Base-by-base conservation (phyloP, 306 rosid species). In the Abrus precatorius region DNA sequence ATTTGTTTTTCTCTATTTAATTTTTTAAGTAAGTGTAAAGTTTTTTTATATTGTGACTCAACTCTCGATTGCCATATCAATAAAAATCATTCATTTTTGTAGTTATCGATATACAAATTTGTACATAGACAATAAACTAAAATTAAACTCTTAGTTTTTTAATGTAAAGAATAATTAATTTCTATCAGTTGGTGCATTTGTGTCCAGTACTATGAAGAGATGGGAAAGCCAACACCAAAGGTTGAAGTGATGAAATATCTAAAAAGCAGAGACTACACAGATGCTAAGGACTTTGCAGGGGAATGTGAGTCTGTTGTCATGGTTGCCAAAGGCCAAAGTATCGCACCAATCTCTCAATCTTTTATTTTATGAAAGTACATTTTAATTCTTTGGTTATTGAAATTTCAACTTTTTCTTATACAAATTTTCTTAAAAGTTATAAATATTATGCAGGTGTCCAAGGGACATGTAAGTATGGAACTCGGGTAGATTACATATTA, bases 291-390 rank as follows among this genome's bases (percentile, higher is more conserved):
- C 79, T 90, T 78, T 50, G 86, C 88, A 11, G 97, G 97, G 69
- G 94, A 90, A 84, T 90, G 88, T 69, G 97, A 92, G 11, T 85
- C 98, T 0, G 98, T 93, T 36, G 98, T 93, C 47, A 89, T 93
- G 93, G 86, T 93, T 47, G 97, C 98, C 90, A 93, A 93, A 77
- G 97, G 97, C 79, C 97, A 93, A 89, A 91, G 97, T 93, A 89
- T 11, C 29, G 5, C 69, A 54, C 27, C 45, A 78, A 45, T 53
- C 59, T 62, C 38, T 63, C 72, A 27, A 61, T 1, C 78, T 34
- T 63, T 34, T 3, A 11, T 1, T 45, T 44, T 11, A 34, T 49
- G 14, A 8, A 29, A 60, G n/a, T 40, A 48, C 64, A 67, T 41
- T 7, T 12, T 38, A 2, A 12, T 30, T 7, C 13, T 40, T 6